Evolutionary conservation across 306 rosid genomes (phyloP), one percentile per base, ranked within the genome.

Genomic region (Psophocarpus tetragonolobus): DNA sequence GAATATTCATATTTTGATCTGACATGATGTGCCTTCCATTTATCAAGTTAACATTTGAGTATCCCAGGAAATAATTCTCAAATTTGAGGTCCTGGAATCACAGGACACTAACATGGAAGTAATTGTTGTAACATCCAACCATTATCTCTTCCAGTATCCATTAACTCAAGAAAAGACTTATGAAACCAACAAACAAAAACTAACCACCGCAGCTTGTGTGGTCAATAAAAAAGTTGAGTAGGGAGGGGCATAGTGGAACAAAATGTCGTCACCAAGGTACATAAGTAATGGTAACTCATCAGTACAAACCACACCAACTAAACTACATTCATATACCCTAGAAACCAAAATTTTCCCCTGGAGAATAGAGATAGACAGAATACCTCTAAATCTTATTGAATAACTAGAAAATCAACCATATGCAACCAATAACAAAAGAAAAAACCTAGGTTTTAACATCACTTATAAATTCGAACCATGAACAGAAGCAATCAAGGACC

Each of bases 101-200:
- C 5, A 15, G 44, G 51, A 68, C 63, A 20, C 11, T 27, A 14
- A 33, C 29, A 23, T 35, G 30, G 4, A 62, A 30, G n/a, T n/a
- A n/a, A n/a, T n/a, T n/a, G n/a, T n/a, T n/a, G n/a, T n/a, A n/a
- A n/a, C n/a, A n/a, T n/a, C n/a, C n/a, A n/a, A n/a, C n/a, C n/a
- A n/a, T n/a, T n/a, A n/a, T n/a, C n/a, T n/a, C 79, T 56, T 39
- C n/a, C 41, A 47, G 41, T n/a, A 17, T 33, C 74, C 73, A 67
- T 23, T 63, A 45, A 17, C 41, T 57, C 78, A 57, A 35, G 6
- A 32, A 58, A 74, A 68, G 51, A 48, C 72, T 47, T 48, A 4
- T 29, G 15, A 21, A 53, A 21, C 61, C 61, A 26, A 57, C 18
- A 27, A 56, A 56, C 17, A 57, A 56, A 56, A 24, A 10, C 9